Base-by-base conservation (phyloP, 2,329 filamentous ascomycete genomes). In the Paecilomyces niveus region DNA sequence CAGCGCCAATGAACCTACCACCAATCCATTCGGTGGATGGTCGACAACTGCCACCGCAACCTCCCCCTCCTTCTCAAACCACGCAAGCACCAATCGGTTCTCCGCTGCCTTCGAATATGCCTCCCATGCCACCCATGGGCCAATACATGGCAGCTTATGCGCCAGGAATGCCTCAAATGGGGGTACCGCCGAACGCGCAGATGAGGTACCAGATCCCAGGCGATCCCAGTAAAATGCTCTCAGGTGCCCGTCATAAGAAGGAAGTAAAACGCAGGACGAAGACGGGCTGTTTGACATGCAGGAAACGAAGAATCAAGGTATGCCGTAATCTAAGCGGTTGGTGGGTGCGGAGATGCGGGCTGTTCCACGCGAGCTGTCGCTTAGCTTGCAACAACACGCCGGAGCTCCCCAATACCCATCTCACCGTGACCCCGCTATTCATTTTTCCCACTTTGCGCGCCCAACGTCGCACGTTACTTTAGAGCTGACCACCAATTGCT, bases 241-340 rank as follows among this genome's bases (percentile, higher is more conserved):
- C 83, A 22, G 83, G 84, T 60, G 83, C 83, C 54, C 79, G 86
- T 66, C 85, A 88, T 71, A 80, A 80, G 74, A 86, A 89, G 76
- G 87, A 90, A 75, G 89, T 90, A 72, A 90, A 90, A 77, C 81
- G 87, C 64, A 81, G 88, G 70, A 90, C 88, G 58, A 89, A 89
- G 76, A 89, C 86, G 1, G 86, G 86, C n/a, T 90, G 87, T 74
- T 70, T 85, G 66, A 85, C 83, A 22, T 85, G 83, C 74, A 77
- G 83, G 68, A 85, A 85, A 72, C 80, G 87, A 66, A 80, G 87
- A 76, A 90, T 90, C 74, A 90, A 90, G 85, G 87, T 89, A 76
- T 74, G 82, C 69, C 21, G 51, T 22, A 49, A 22, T 11, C n/a
- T 18, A 21, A 13, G 57, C 8, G 54, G 13, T 33, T 33, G 54